These are phyloP conservation scores for Detonula confervacea DNA, from an alignment of 352 stramenopile species.

Conservation along the genomic window DNA sequence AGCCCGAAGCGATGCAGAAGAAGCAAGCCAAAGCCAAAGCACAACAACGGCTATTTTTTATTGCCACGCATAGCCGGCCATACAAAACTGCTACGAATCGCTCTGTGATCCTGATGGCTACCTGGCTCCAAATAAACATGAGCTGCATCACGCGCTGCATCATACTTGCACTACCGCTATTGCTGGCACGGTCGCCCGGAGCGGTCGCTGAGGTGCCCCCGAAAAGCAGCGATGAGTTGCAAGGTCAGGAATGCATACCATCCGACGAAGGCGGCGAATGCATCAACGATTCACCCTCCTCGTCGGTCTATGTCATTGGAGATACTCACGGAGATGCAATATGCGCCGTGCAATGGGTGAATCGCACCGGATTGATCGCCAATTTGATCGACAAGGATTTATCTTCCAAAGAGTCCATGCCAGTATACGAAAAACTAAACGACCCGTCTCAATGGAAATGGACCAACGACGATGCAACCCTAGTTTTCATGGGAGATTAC, in stretches of 20 bases:
- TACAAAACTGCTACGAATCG: no score
- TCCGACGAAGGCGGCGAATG: not conserved
- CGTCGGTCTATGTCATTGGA: conserved; percentile 65
- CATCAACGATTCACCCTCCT: not conserved
- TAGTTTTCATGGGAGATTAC: conserved; percentile 77
- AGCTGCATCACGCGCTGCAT: not conserved
- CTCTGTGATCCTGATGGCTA: no score
- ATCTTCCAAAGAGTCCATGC: not conserved
- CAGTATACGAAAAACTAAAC: conserved; percentile 37
- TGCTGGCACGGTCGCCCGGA: not conserved
- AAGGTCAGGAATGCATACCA: conserved; percentile 8
- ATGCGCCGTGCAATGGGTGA: conserved; percentile 63
- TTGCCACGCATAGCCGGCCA: no score
- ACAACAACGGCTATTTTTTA: no score
- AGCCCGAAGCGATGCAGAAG: no score
- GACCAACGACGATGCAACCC: conserved; percentile 26
- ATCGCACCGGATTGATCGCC: conserved; percentile 54
- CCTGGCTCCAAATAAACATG: no score
- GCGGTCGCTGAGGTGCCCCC: conserved; percentile 1
- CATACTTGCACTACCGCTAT: conserved; percentile 2
- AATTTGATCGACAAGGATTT: conserved; percentile 27
- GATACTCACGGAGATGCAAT: conserved; percentile 70
- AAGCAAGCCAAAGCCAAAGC: no score
- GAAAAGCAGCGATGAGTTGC: not conserved
- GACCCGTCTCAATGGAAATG: conserved; percentile 50